Conservation (phyloP, 1,284 basidiomycete species). For the Apiotrichum akiyoshidainum region DNA sequence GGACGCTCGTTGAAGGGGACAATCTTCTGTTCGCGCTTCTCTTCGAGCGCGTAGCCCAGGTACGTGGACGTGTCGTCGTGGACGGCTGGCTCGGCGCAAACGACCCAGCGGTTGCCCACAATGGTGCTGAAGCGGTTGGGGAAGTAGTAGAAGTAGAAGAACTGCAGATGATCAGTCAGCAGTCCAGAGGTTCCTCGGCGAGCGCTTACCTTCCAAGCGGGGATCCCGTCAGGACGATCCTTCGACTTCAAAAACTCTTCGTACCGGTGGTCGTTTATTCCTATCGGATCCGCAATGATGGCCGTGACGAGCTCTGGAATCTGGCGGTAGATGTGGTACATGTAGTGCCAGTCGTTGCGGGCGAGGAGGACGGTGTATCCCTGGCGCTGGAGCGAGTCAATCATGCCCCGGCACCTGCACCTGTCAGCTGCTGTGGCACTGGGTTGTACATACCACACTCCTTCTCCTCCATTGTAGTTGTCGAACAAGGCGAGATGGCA, state of each 20-base stretch:
- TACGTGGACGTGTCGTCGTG: constrained; percentile 10
- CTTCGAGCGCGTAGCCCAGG: constrained; percentile 18
- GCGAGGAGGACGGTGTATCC: constrained; percentile 28
- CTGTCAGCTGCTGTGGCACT: too few relatives aligned
- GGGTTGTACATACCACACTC: too few relatives aligned
- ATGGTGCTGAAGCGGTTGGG: constrained; percentile 16
- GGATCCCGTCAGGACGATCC: constrained; percentile 23
- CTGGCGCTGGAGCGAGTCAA: constrained; percentile 19
- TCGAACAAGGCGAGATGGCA: too few relatives aligned
- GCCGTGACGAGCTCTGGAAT: constrained; percentile 24
- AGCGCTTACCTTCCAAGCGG: constrained; percentile 30
- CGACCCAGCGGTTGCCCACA: constrained; percentile 25
- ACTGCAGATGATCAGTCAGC: constrained; percentile 8
- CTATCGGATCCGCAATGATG: constrained; percentile 14
- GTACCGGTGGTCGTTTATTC: constrained; percentile 10
- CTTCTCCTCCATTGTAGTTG: too few relatives aligned
- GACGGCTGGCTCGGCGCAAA: constrained; percentile 10
- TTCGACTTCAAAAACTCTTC: constrained; percentile 7
- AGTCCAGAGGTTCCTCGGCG: too few relatives aligned
- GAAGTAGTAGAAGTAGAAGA: constrained; percentile 26
- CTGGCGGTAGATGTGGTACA: constrained; percentile 27
- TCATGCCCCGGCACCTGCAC: constrained; percentile 14
- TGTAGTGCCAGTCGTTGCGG: constrained; percentile 26
- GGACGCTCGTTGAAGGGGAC: constrained; percentile 16
- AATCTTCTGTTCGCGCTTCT: neutral